phyloP scores from a whole-genome alignment of 1,284 basidiomycete genomes.

The Leucoagaricus sp. region DNA sequence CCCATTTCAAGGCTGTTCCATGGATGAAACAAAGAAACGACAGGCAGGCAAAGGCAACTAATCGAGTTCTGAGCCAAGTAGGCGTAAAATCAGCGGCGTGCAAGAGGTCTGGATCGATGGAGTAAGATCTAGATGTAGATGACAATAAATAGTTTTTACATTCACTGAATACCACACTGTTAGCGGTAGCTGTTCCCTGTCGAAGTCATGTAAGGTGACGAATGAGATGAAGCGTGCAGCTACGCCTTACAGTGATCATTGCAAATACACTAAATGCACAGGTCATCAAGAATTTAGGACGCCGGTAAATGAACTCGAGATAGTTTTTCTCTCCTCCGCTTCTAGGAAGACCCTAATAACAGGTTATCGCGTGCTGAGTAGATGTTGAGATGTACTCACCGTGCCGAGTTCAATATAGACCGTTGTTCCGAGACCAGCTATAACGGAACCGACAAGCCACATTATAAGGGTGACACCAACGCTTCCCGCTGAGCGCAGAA shows the following conservation, averaged over 20 bases:
- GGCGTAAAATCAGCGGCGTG: slow-evolving; percentile 48
- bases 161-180: slow-evolving; percentile 68
- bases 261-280: slow-evolving; percentile 64
- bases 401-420: slow-evolving; percentile 78
- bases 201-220: slow-evolving; percentile 5
- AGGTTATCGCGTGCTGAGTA: not conserved
- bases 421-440: slow-evolving; percentile 64
- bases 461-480: slow-evolving; percentile 66
- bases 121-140: not conserved
- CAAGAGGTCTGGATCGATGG: slow-evolving; percentile 45
- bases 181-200: slow-evolving; percentile 58
- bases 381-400: slow-evolving; percentile 36
- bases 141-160: slow-evolving; percentile 38
- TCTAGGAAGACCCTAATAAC: slow-evolving; percentile 56
- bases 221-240: slow-evolving; percentile 19
- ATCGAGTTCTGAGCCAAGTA: slow-evolving; percentile 47
- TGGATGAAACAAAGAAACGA: slow-evolving; percentile 63
- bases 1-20: slow-evolving; percentile 53
- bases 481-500: slow-evolving; percentile 62
- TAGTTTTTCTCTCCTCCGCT: slow-evolving; percentile 81
- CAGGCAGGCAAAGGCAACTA: slow-evolving; percentile 55
- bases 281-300: slow-evolving; percentile 61
- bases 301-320: slow-evolving; percentile 67
- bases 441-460: slow-evolving; percentile 69
- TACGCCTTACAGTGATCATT: slow-evolving; percentile 52